These are phyloP conservation scores for Annulohypoxylon bovei DNA, from an alignment of 495 filamentous ascomycete genomes.

Conservation along the genomic window DNA sequence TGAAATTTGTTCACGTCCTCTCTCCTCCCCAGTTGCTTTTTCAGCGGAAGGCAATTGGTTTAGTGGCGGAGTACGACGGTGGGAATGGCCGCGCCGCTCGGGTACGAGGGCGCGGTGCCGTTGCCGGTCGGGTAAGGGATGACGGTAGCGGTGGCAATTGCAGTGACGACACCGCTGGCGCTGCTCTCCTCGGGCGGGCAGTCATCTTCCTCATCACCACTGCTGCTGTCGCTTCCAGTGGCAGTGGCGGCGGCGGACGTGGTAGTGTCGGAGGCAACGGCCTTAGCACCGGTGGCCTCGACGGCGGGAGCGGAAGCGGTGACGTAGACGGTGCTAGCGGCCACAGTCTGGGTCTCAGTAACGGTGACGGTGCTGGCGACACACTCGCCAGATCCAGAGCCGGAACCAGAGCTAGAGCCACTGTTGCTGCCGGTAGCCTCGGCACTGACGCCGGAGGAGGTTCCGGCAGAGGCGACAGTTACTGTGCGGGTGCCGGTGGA, in stretches of 20 bases:
- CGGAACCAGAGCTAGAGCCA: constrained; percentile 27
- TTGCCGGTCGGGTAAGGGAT: constrained; percentile 47
- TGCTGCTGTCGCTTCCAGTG: constrained; percentile 21
- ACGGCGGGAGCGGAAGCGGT: constrained; percentile 48
- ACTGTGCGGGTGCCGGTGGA: constrained; percentile 55
- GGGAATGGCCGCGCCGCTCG: constrained; percentile 29
- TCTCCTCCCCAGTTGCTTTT: not conserved
- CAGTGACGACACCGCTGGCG: constrained; percentile 42
- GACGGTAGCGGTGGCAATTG: constrained; percentile 43
- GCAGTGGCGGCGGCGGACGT: constrained; percentile 8
- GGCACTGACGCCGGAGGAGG: constrained; percentile 27
- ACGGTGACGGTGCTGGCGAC: constrained; percentile 50
- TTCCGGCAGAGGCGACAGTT: constrained; percentile 42
- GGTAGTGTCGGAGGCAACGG: constrained; percentile 12
- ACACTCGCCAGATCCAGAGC: constrained; percentile 41
- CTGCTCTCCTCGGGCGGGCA: constrained; percentile 48
- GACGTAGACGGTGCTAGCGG: constrained; percentile 54
- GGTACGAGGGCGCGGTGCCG: constrained; percentile 30
- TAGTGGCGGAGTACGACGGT: constrained; percentile 33
- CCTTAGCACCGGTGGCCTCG: constrained; percentile 22
- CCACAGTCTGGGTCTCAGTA: constrained; percentile 50
- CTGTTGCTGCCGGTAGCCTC: constrained; percentile 32
- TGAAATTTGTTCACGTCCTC: not conserved
- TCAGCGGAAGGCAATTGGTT: not conserved
- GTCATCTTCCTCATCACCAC: constrained; percentile 38